Base-by-base conservation (phyloP, 2,329 filamentous ascomycete genomes). In the Sclerotinia spermophila region DNA sequence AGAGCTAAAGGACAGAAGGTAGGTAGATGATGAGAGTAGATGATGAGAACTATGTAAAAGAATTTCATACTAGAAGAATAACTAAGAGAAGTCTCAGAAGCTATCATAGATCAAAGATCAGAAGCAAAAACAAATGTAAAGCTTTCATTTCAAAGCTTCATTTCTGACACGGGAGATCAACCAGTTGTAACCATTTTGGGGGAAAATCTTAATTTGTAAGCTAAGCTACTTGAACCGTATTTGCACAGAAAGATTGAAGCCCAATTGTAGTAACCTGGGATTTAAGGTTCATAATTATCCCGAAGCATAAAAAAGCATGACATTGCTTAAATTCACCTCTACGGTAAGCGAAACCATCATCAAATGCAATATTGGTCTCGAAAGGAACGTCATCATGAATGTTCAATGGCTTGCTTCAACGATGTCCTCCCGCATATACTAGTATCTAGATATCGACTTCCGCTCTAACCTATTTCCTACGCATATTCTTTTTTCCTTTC, bases 101-200 rank as follows among this genome's bases (percentile, higher is more conserved):
- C 33, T 40, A 40, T 21, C 21, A 4, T 21, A 53, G 27, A 21
- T 33, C 51, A n/a, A 15, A 40, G 42, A 40, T 40, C 17, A n/a
- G n/a, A n/a, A n/a, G n/a, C n/a, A n/a, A n/a, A n/a, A n/a, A n/a
- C n/a, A n/a, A n/a, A n/a, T n/a, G 40, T 64, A 45, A 51, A 64
- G 44, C 44, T 30, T 33, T 13, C n/a, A 56, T 24, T n/a, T n/a
- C n/a, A n/a, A 55, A 67, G 51, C 65, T 33, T 59, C 65, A 67
- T 56, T 24, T 44, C 27, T 56, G 21, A 40, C 42, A 13, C 13
- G 44, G 35, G 65, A 58, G 38, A 44, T 44, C 38, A 30, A 44
- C 10, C 55, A 3, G 7, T 53, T 53, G 48, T n/a, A n/a, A 27
- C 27, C 24, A 27, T 27, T 11, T 21, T 33, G 61, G 30, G 19